Conservation (phyloP, 2,329 filamentous ascomycete species). For the Talaromyces marneffei region DNA sequence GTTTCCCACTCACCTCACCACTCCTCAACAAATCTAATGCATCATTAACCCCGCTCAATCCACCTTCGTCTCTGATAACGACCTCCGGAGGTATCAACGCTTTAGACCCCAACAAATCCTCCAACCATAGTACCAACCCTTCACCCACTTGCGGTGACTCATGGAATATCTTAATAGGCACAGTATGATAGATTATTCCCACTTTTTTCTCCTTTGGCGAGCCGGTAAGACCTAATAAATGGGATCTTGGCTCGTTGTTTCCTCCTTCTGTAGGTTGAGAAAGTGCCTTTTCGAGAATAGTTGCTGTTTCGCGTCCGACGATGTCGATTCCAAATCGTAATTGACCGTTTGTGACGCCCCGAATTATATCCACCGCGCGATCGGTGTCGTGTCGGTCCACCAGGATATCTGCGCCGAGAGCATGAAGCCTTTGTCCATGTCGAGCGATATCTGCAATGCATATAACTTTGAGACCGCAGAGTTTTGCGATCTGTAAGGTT, state of each 20-base stretch:
- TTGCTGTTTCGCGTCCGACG: constrained; percentile 58
- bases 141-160: constrained; percentile 59
- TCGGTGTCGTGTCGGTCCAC: constrained; percentile 62
- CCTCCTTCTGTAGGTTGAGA: constrained; percentile 2
- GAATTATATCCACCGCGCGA: constrained; percentile 61
- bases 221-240: constrained; percentile 63
- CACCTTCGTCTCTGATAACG: constrained; percentile 59
- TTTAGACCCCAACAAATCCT: constrained; percentile 53
- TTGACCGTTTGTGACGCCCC: constrained; percentile 50
- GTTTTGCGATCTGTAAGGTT: constrained; percentile 61
- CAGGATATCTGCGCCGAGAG: constrained; percentile 56
- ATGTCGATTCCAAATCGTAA: constrained; percentile 66
- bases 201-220: constrained; percentile 53
- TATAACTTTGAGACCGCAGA: constrained; percentile 60
- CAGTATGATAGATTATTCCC: constrained; percentile 54
- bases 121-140: constrained; percentile 60
- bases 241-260: constrained; percentile 33
- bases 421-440: constrained; percentile 55
- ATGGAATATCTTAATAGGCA: constrained; percentile 73
- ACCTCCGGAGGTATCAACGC: constrained; percentile 54
- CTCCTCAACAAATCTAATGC: constrained; percentile 61
- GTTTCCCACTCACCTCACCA: constrained; percentile 62
- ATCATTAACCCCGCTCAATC: constrained; percentile 61
- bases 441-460: constrained; percentile 62
- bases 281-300: constrained; percentile 52